Conservation (phyloP, 352 stramenopile genomes). For the Phytophthora aleatoria region DNA sequence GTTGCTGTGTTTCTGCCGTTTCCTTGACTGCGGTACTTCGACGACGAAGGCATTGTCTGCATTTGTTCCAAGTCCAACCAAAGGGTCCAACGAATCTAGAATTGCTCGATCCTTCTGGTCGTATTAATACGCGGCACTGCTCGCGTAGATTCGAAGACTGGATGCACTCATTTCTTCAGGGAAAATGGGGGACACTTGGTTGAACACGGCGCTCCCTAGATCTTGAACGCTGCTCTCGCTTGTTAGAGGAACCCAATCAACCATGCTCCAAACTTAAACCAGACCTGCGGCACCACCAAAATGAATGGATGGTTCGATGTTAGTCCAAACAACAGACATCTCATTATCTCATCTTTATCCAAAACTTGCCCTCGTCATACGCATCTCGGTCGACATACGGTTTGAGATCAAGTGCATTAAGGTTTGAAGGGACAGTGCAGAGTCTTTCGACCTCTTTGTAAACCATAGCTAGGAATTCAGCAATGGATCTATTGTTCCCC, state of each 20-base stretch:
- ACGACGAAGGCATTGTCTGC: background rate
- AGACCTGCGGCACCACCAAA: background rate
- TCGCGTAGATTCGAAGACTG: background rate
- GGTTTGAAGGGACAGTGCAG: background rate
- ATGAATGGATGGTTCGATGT: background rate
- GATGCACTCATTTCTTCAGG: background rate
- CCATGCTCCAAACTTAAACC: background rate
- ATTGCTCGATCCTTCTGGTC: background rate
- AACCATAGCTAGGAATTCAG: background rate
- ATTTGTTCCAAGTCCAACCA: background rate
- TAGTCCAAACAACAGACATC: too few species aligned
- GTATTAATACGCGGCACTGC: background rate
- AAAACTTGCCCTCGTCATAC: background rate
- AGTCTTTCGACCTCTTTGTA: background rate
- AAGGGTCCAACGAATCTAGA: background rate
- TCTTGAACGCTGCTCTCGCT: background rate
- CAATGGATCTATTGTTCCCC: too few species aligned
- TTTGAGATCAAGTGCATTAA: background rate
- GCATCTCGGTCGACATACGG: background rate
- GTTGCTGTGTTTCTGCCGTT: too few species aligned
- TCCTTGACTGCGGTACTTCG: background rate
- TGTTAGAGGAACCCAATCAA: background rate
- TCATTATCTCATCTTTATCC: too few species aligned
- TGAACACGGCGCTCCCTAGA: background rate
- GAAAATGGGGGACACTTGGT: background rate